A percentile compares a stretch with the other conserved stretches of the same genome.
phyloP scores from a whole-genome alignment of 139 green algal species.

The Astrephomene gubernaculifera region DNA sequence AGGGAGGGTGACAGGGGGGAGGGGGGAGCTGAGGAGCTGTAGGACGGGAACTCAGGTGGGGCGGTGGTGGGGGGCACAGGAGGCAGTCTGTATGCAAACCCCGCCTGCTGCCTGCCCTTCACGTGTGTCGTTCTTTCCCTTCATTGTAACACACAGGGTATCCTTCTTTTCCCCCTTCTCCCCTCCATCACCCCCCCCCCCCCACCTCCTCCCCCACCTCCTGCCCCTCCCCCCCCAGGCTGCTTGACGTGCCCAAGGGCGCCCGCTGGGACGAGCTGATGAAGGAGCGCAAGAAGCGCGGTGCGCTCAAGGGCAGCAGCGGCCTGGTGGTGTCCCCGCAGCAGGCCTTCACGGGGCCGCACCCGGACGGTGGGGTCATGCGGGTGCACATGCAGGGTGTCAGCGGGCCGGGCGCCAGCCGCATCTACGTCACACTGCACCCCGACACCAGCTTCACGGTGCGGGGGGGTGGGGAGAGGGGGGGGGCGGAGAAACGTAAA shows the following conservation, averaged over 20 bases:
- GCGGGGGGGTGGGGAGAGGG: background rate
- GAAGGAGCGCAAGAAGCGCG: slow-evolving; percentile 16
- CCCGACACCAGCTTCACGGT: slow-evolving; percentile 28
- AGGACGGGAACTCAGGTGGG: too few species aligned
- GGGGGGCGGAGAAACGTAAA: too few species aligned
- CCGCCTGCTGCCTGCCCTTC: too few species aligned
- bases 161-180: too few species aligned
- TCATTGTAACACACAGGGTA: too few species aligned
- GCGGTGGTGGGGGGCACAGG: too few species aligned
- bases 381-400: slow-evolving; percentile 34
- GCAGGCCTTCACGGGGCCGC: slow-evolving; percentile 29
- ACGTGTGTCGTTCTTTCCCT: too few species aligned
- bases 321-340: background rate
- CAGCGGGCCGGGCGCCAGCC: background rate
- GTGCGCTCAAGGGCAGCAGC: slow-evolving; percentile 4
- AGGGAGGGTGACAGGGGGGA: background rate
- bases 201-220: background rate
- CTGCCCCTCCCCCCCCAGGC: background rate
- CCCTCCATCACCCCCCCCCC: background rate
- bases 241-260: slow-evolving; percentile 2
- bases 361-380: slow-evolving; percentile 45
- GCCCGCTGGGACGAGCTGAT: slow-evolving; percentile 29
- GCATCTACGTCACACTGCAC: slow-evolving; percentile 26
- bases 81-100: too few species aligned
- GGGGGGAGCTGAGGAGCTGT: background rate